phyloP scores from a whole-genome alignment of 495 filamentous ascomycete genomes.

The Haplographium delicatum region DNA sequence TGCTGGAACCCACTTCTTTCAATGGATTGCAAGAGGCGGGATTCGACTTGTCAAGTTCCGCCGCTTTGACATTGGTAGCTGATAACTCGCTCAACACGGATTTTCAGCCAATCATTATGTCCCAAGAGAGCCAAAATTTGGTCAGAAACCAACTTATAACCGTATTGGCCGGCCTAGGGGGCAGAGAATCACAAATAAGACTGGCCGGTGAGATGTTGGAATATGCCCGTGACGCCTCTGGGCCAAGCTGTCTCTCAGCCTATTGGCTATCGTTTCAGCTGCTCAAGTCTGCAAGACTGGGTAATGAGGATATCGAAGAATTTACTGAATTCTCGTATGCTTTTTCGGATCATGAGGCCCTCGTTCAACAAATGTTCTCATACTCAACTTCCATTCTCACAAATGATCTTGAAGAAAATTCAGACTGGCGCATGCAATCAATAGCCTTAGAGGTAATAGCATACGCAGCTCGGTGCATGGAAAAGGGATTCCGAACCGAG shows the following conservation, averaged over 20 bases:
- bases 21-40: conserved; percentile 17
- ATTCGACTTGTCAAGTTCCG: conserved; percentile 21
- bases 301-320: conserved; percentile 54
- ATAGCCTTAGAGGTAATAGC: conserved; percentile 71
- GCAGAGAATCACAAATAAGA: conserved; percentile 35
- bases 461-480: conserved; percentile 61
- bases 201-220: conserved; percentile 55
- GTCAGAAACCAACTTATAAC: conserved; percentile 48
- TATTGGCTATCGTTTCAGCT: conserved; percentile 81
- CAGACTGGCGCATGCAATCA: conserved; percentile 66
- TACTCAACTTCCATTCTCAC: conserved; percentile 63
- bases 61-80: conserved; percentile 19
- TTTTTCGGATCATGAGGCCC: conserved; percentile 39
- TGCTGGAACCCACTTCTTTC: conserved; percentile 27
- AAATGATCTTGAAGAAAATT: conserved; percentile 35
- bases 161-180: conserved; percentile 41
- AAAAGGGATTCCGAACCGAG: conserved; percentile 69
- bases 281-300: conserved; percentile 47
- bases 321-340: conserved; percentile 54
- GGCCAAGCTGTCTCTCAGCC: conserved; percentile 55
- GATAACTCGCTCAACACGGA: conserved; percentile 26
- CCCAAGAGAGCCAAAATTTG: conserved; percentile 57
- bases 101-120: conserved; percentile 60
- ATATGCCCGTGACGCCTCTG: conserved; percentile 49
- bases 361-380: conserved; percentile 76